Evolutionary conservation across 2,329 filamentous ascomycete species (phyloP).

Genomic region (Cladosporium sp.): DNA sequence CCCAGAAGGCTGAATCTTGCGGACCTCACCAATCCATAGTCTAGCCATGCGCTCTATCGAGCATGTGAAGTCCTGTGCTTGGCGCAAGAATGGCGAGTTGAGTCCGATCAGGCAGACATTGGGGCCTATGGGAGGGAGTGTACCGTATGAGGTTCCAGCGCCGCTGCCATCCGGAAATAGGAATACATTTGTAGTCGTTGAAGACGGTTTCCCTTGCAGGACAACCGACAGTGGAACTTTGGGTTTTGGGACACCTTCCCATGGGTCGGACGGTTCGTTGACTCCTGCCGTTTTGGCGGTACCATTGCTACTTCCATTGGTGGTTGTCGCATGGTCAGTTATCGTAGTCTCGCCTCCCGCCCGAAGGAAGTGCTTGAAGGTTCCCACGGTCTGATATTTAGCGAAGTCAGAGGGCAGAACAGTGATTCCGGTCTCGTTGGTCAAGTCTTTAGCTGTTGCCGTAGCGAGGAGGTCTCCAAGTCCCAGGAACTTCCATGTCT

Average conservation of each 20-base stretch:
- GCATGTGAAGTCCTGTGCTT: conserved; percentile 60
- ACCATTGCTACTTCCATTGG: not conserved
- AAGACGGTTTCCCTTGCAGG: conserved; percentile 54
- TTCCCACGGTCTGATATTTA: conserved; percentile 23
- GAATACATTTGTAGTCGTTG: conserved; percentile 52
- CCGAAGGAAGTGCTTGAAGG: conserved; percentile 21
- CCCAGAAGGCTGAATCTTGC: conserved; percentile 63
- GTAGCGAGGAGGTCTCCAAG: conserved; percentile 25
- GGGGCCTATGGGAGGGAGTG: conserved; percentile 51
- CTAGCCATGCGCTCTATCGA: conserved; percentile 62
- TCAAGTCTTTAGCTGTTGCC: conserved; percentile 27
- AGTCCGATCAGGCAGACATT: conserved; percentile 51
- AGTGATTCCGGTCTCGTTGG: conserved; percentile 19
- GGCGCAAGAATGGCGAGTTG: conserved; percentile 69
- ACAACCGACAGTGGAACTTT: conserved; percentile 45
- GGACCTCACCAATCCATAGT: conserved; percentile 66
- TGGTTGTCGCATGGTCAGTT: not conserved
- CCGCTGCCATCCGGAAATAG: conserved; percentile 52
- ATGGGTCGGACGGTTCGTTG: conserved; percentile 25
- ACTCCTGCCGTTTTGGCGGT: not conserved
- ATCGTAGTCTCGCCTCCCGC: not conserved
- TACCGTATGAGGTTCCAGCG: conserved; percentile 64
- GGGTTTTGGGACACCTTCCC: conserved; percentile 29
- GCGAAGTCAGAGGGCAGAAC: conserved; percentile 22
- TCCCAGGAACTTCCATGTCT: conserved; percentile 30